Evolutionary conservation across 2,329 filamentous ascomycete genomes (phyloP), one percentile per base, ranked within the genome.

Genomic region (Penicillium sclerotigenum): DNA sequence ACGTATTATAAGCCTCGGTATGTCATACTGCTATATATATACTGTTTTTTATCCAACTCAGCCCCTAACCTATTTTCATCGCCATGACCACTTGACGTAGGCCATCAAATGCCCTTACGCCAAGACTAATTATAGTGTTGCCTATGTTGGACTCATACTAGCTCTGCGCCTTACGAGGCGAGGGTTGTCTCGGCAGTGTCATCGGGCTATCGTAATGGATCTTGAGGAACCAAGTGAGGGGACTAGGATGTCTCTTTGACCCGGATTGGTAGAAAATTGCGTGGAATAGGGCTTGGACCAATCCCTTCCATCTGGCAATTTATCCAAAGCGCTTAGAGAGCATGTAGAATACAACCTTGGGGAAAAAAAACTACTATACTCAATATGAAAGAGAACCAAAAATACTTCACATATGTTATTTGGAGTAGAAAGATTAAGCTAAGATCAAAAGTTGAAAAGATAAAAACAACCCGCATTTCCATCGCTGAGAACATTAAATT

Each of bases 401-500:
- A 13, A 3, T 33, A 37, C 3, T 16, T 53, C 20, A 18, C 8
- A 26, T 8, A 42, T 42, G 45, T n/a, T 29, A 43, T 36, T 50
- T 42, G 46, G 37, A 22, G n/a, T 31, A 26, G 16, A 34, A 22
- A n/a, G 43, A 59, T 37, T 22, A 55, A 45, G 11, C 34, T 24
- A 38, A 47, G 45, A 49, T 41, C 41, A 43, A 52, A 51, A 26
- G n/a, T 16, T 37, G 37, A 56, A 45, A 45, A 36, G 18, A 24
- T 9, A n/a, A 49, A 20, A 34, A 34, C 2, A 37, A 42, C 22
- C 43, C 20, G 14, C 13, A 53, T 33, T 42, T 54, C 57, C 54
- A 51, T 59, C 47, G 46, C 41, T 50, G 37, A 38, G 36, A 31
- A 45, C 48, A 42, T 37, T 36, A 42, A 48, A 54, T 49, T 49